Base-by-base conservation (phyloP, 331 rosid species). In the Rhamnella rubrinervis region DNA sequence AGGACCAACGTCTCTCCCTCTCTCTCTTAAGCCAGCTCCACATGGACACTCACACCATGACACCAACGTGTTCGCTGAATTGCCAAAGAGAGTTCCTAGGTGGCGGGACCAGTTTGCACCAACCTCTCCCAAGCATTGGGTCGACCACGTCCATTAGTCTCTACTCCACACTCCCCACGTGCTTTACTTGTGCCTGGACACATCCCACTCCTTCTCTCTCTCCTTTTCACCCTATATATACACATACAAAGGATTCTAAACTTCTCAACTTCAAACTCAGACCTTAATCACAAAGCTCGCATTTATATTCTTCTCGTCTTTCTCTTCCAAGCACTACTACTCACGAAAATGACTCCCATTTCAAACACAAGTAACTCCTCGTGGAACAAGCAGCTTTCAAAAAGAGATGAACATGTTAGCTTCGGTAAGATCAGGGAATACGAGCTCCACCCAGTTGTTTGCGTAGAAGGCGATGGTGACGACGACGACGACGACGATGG, bases 401-500 rank as follows among this genome's bases (percentile, higher is more conserved):
- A n/a, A 18, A 20, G 23, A n/a, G 23, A 53, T 53, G 20, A 5
- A 6, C 23, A 53, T 44, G 49, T 44, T 44, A 44, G 49, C 23
- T 53, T 16, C 6, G 56, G 19, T 25, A 38, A 17, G 9, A 1
- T 7, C 6, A 21, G 18, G n/a, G 16, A 20, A 57, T 26, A 28
- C 26, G n/a, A 14, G 17, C 18, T 58, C 25, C 17, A 26, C 18
- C 62, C 62, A 23, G 39, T 23, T 58, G 23, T 23, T 1, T 15
- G 38, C 38, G 35, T 18, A n/a, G 66, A 62, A 62, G 66, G 15
- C 2, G 66, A 70, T 20, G 66, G 59, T 16, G 66, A 70, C 1
- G 74, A 70, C 57, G 74, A 70, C 31, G 56, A 70, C 56, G 66
- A 59, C 20, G 66, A 70, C 26, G 26, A 62, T 18, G 40, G 66